Evolutionary conservation across 306 rosid genomes (phyloP).

Genomic region (Vicia sativa): DNA sequence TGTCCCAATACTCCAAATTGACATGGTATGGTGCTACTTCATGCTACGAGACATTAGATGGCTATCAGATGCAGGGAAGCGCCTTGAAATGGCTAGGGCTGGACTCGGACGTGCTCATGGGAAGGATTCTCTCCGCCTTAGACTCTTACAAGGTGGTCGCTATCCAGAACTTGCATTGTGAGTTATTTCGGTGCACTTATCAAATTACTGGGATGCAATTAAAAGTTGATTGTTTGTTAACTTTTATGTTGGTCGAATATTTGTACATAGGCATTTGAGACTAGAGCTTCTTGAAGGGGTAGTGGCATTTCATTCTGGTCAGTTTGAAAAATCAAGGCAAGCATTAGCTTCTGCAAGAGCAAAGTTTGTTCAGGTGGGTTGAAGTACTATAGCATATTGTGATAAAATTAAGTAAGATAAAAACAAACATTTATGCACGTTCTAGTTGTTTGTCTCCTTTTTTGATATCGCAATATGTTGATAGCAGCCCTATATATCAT

Average conservation of each 20-base stretch:
- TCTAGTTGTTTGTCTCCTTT: slow-evolving; percentile 19
- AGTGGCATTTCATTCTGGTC: slow-evolving; percentile 84
- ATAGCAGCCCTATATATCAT: slow-evolving; percentile 1
- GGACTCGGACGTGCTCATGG: slow-evolving; percentile 85
- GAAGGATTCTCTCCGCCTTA: slow-evolving; percentile 76
- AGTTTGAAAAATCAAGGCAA: slow-evolving; percentile 63
- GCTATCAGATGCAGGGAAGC: slow-evolving; percentile 82
- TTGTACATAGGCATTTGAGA: slow-evolving; percentile 65
- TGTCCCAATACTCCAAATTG: slow-evolving; percentile 89
- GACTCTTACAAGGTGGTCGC: slow-evolving; percentile 75
- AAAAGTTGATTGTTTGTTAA: slow-evolving; percentile 27
- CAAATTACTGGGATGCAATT: slow-evolving; percentile 2
- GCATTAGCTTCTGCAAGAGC: slow-evolving; percentile 65
- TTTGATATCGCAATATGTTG: slow-evolving; percentile 7
- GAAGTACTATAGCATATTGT: slow-evolving; percentile 5
- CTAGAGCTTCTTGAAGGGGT: slow-evolving; percentile 94
- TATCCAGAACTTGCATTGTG: slow-evolving; percentile 92
- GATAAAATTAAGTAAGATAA: slow-evolving; percentile 13
- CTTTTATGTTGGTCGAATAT: slow-evolving; percentile 21
- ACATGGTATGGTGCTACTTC: slow-evolving; percentile 99
- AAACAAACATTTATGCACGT: not conserved
- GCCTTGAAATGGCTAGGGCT: slow-evolving; percentile 76
- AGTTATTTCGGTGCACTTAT: slow-evolving; percentile 39
- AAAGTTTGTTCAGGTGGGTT: slow-evolving; percentile 64
- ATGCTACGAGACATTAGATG: slow-evolving; percentile 85